Base-by-base conservation (phyloP, 2,329 filamentous ascomycete species). In the Phyllachora maydis region DNA sequence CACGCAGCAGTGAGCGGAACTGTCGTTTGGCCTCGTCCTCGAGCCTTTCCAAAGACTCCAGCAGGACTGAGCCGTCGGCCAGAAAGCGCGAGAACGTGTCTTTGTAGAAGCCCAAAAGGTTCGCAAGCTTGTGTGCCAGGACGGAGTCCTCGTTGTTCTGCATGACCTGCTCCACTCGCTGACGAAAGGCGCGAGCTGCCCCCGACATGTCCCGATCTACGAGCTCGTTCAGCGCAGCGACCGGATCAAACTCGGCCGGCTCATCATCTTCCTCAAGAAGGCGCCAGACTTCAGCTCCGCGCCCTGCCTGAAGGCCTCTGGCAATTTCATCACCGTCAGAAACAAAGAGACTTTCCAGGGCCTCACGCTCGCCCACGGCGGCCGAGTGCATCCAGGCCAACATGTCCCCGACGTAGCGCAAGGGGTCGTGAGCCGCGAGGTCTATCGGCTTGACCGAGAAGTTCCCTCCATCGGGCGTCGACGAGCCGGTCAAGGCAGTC, bases 361-460 rank as follows among this genome's bases (percentile, higher is more conserved):
- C 82, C 46, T 98, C 88, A 24, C 78, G 66, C 46, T 98, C 88
- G 16, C 85, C 90, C 1, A 98, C 88, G 0, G 85, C 74, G 3
- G 83, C 77, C 1, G 88, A 92, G 43, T 98, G 88, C 5, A 76
- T 70, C 88, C 88, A 98, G 4, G 88, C 88, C 9, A 98, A 61
- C 83, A 98, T 98, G 41, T 98, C 88, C 25, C 88, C 82, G 3
- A 90, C 70, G 43, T 95, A 95, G 11, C 88, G 69, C 14, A 95
- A 51, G 1, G 81, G 73, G 39, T 98, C 88, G 42, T 95, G 85
- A 1, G 88, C 85, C 8, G 73, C 75, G 36, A 95, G 66, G 41
- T 98, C 85, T 32, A 98, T 98, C 0, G 88, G 85, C 41, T 95
- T 93, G 17, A 74, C 56, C 3, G 62, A 61, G 13, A 53, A 50